Conservation (phyloP, 495 filamentous ascomycete genomes). For the Xylaria sp. region DNA sequence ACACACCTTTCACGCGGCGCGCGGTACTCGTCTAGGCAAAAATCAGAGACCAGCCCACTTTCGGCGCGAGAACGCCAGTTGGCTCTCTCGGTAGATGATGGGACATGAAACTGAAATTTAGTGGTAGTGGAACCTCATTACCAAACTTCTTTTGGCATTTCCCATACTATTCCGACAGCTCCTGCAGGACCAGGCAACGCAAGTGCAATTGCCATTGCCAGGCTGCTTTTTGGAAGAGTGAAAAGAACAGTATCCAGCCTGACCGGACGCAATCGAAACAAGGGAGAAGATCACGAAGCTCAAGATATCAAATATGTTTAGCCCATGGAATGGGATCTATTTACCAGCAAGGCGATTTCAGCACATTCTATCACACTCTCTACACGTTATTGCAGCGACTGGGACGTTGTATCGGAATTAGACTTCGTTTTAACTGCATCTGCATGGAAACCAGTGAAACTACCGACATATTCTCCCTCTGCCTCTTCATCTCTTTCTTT, state of each 20-base stretch:
- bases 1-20: neutral
- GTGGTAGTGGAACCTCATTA: neutral
- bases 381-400: neutral
- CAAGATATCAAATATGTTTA: neutral
- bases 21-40: neutral
- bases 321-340: neutral
- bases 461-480: neutral
- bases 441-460: neutral
- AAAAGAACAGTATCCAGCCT: neutral
- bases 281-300: neutral
- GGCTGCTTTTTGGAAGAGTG: too few species aligned
- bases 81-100: too few species aligned
- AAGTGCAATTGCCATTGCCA: too few species aligned
- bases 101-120: neutral
- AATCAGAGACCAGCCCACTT: neutral
- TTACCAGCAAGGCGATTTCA: neutral
- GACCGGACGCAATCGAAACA: conserved; percentile 9
- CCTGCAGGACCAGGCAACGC: too few species aligned
- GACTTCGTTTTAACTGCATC: neutral
- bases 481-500: neutral
- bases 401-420: neutral
- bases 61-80: neutral
- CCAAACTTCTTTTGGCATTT: neutral
- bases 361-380: neutral
- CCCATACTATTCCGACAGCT: neutral